A percentile compares a stretch with the other conserved stretches of the same genome.
Evolutionary conservation across 257 asterid genomes (phyloP).

Genomic region (Linaria vulgaris): DNA sequence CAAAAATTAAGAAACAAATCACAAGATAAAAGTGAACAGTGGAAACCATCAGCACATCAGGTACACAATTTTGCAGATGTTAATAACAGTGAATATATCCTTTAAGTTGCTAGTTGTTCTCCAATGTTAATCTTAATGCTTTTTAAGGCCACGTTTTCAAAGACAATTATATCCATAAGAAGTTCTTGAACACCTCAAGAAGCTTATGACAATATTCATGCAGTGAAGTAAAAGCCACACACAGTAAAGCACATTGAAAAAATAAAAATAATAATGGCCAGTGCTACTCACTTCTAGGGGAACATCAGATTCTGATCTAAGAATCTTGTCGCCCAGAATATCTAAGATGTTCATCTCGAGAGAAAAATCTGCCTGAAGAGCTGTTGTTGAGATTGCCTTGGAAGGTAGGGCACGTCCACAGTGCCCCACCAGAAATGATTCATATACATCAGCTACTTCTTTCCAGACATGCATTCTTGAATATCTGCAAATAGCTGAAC

Average conservation of each 20-base stretch:
- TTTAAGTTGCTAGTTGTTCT: conserved; percentile 2
- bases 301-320: conserved; percentile 58
- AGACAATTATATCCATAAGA: conserved; percentile 3
- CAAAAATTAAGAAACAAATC: not conserved
- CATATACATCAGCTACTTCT: conserved; percentile 93
- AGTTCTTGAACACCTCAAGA: not conserved
- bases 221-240: conserved; percentile 20
- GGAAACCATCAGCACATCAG: conserved; percentile 11
- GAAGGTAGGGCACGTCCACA: conserved; percentile 95
- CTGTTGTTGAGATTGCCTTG: conserved; percentile 54
- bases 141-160: not conserved
- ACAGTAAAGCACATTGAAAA: conserved; percentile 24
- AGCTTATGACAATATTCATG: conserved; percentile 3
- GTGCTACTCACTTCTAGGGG: conserved; percentile 73
- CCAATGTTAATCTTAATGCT: conserved; percentile 8
- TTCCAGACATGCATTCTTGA: conserved; percentile 85
- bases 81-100: conserved; percentile 2
- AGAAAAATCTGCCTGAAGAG: conserved; percentile 67
- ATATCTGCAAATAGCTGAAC: conserved; percentile 40
- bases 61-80: not conserved
- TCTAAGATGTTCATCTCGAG: conserved; percentile 84
- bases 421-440: conserved; percentile 84
- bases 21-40: conserved; percentile 13
- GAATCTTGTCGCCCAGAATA: conserved; percentile 77
- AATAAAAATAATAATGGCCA: conserved; percentile 18